Base-by-base conservation (phyloP, 305 asterid genomes). In the Fraxinus sp. region DNA sequence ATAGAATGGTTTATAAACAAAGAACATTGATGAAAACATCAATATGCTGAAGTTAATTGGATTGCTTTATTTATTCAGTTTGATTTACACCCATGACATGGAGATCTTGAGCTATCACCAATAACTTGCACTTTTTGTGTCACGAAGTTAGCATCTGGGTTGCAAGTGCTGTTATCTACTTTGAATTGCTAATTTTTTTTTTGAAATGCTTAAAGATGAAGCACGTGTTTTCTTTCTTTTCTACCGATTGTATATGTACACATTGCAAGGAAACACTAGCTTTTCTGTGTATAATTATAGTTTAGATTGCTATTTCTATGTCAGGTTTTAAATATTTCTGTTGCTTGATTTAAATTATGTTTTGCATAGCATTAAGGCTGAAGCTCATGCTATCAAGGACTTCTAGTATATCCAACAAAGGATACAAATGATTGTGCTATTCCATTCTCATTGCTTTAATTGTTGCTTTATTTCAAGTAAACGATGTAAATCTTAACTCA, bases 401-500 rank as follows among this genome's bases (percentile, higher is more conserved):
- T 55, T 59, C 20, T 18, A 16, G 77, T 57, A 66, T 10, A 26
- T 66, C 36, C 74, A 11, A 24, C 13, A n/a, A 22, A 8, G 71
- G 36, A 66, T 66, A 66, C 74, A 24, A 11, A 13, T 32, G 33
- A 72, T 78, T 32, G 37, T 43, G 43, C 28, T 28, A 24, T 20
- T 83, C 18, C 10, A 3, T 37, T 18, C 37, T 13, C 33, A 24
- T 55, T 75, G 75, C 70, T 46, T 72, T 55, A 77, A 71, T 4
- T 16, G 66, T 62, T 4, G 13, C 1, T 52, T 64, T 55, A 20
- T 22, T 75, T 14, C 73, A 35, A 5, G 1, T 59, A 71, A 79
- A 35, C 78, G 39, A n/a, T 83, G 85, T 88, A 86, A 90, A 90
- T 90, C 28, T 88, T 79, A 75, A 62, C 71, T 55, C 70, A 75